Conservation (phyloP, 2,329 filamentous ascomycete species). For the Botryotinia convoluta region DNA sequence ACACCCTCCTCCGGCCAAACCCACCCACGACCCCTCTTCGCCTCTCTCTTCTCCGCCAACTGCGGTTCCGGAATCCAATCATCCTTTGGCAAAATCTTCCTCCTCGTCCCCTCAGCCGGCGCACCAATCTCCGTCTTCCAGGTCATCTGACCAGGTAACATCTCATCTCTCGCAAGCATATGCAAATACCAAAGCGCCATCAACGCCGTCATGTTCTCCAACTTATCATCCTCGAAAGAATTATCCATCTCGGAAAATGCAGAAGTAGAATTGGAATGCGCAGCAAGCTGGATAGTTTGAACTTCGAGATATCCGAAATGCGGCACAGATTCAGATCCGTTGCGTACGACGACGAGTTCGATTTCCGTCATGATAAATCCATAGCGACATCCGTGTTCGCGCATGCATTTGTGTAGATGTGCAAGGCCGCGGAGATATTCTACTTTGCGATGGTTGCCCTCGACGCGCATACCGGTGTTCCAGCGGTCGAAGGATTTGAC, state of each 20-base stretch:
- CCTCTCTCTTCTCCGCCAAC: constrained; percentile 71
- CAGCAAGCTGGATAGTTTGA: constrained; percentile 56
- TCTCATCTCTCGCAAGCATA: constrained; percentile 64
- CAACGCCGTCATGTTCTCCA: constrained; percentile 68
- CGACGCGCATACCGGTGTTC: constrained; percentile 90
- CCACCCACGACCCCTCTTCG: constrained; percentile 72
- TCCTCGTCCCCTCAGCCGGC: constrained; percentile 67
- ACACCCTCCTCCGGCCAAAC: constrained; percentile 72
- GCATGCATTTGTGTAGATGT: constrained; percentile 87
- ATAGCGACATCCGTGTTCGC: constrained; percentile 88
- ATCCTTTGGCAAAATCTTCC: constrained; percentile 68
- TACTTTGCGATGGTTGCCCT: constrained; percentile 79
- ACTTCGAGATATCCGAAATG: constrained; percentile 90
- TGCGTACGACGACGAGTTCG: constrained; percentile 86
- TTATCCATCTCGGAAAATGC: constrained; percentile 22
- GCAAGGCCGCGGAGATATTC: constrained; percentile 85
- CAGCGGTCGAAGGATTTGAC: constrained; percentile 90
- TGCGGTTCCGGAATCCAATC: constrained; percentile 73
- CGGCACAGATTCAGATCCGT: constrained; percentile 67
- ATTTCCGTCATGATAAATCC: constrained; percentile 97
- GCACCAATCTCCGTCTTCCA: constrained; percentile 74
- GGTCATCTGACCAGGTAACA: constrained; percentile 54
- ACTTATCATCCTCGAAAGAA: constrained; percentile 38
- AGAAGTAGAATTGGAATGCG: constrained; percentile 28
- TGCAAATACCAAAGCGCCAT: constrained; percentile 77